Conservation (phyloP, 2,329 filamentous ascomycete genomes). For the Teratosphaeria viscida region DNA sequence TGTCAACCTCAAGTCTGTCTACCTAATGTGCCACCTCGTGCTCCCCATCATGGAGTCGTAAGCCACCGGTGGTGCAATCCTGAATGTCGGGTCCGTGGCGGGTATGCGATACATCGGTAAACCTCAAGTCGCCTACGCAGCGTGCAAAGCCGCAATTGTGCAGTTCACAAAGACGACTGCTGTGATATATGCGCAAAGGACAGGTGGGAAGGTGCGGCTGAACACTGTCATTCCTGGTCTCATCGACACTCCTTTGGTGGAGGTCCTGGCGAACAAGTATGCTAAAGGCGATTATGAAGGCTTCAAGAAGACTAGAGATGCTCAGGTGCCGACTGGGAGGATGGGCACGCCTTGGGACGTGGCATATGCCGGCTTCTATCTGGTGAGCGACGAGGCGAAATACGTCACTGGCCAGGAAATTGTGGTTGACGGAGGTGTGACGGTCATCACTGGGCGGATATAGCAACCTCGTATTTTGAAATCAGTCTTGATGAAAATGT, state of each 20-base stretch:
- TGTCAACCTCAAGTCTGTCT: conserved; percentile 48
- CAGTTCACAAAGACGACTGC: conserved; percentile 69
- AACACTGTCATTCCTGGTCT: conserved; percentile 48
- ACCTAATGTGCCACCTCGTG: conserved; percentile 42
- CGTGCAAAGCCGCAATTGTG: conserved; percentile 68
- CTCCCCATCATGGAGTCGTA: conserved; percentile 47
- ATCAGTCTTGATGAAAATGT: background rate
- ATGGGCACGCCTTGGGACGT: conserved; percentile 54
- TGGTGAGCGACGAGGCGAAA: conserved; percentile 47
- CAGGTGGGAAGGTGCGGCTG: conserved; percentile 34
- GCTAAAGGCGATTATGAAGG: conserved; percentile 37
- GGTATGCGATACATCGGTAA: conserved; percentile 43
- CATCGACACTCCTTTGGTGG: conserved; percentile 46
- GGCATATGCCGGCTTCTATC: conserved; percentile 45
- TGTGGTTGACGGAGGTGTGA: conserved; percentile 22
- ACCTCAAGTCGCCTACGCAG: conserved; percentile 48
- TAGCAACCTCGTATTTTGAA: background rate
- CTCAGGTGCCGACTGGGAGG: conserved; percentile 47
- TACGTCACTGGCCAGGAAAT: conserved; percentile 51
- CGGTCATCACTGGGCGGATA: conserved; percentile 1
- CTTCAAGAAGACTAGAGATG: conserved; percentile 42
- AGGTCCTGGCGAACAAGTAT: conserved; percentile 36
- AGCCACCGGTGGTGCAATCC: conserved; percentile 29
- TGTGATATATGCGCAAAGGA: conserved; percentile 41
- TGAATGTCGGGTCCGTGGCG: conserved; percentile 35